Base-by-base conservation (phyloP, 176 grass and related monocot species). In the Paspalum vaginatum region DNA sequence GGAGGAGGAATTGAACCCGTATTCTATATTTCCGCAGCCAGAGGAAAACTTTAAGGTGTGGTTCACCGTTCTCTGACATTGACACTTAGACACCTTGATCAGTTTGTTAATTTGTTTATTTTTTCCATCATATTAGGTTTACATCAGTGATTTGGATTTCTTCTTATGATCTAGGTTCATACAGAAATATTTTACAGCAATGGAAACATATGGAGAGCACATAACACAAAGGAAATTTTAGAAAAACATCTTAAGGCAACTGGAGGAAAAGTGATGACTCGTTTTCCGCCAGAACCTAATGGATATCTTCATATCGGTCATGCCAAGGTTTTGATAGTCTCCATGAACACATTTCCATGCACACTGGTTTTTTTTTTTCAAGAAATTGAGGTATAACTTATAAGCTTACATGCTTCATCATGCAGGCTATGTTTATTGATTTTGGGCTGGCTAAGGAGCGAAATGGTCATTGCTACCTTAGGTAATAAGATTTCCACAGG, bases 351-450 rank as follows among this genome's bases (percentile, higher is more conserved):
- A 52, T 45, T 72, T 78, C 25, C n/a, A 66, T 84, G 32, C 18
- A 49, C 62, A 70, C 18, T 25, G 55, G 37, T 17, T 86, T 72
- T 46, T 70, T 85, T 32, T 32, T 32, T 32, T 32, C 3, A 32
- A 32, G 16, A 70, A 81, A 68, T 41, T 52, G 37, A 79, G 72
- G 37, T 76, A 87, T 55, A 49, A 79, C 43, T 58, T 91, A 87
- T 55, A 49, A 79, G 43, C 58, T 91, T 67, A 81, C 52, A 74
- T 83, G 25, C n/a, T 82, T 85, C 25, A 43, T 69, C 13, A 81
- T 91, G 56, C 87, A 99, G 96, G 92, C 96, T 68, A 99, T 99
- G 96, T 93, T 99, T 81, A 93, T 99, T 84, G 90, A 95, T 89
- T 99, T 95, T 89, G 96, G 96, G 64, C 82, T 99, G 66, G 96